These are phyloP conservation scores for Batrachochytrium dendrobatidis DNA, from an alignment of 371 early-diverging fungal species.

Conservation along the genomic window DNA sequence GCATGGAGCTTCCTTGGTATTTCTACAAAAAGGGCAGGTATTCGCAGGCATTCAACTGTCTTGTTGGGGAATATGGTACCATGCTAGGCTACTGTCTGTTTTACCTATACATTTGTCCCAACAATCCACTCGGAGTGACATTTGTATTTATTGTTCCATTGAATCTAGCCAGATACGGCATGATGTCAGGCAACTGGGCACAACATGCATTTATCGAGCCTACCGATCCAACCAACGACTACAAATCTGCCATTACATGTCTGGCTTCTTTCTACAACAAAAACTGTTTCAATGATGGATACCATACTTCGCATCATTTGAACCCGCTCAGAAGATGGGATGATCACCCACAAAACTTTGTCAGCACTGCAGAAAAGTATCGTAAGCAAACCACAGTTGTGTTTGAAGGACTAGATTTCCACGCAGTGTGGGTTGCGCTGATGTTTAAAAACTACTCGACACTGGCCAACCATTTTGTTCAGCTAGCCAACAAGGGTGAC, in stretches of 20 bases:
- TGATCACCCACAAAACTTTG: constrained; percentile 33
- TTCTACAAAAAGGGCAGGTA: constrained; percentile 13
- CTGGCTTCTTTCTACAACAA: constrained; percentile 26
- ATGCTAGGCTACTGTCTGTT: constrained; percentile 3
- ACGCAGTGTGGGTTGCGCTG: constrained; percentile 19
- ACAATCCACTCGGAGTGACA: background rate
- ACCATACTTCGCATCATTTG: constrained; percentile 40
- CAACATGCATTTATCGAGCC: constrained; percentile 36
- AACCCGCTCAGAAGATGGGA: constrained; percentile 34
- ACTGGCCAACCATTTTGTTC: constrained; percentile 20
- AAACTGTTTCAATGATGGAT: constrained; percentile 34
- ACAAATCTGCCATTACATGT: constrained; percentile 22
- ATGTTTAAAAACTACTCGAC: constrained; percentile 19
- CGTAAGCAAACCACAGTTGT: constrained; percentile 20
- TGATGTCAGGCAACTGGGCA: constrained; percentile 40
- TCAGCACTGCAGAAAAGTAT: constrained; percentile 16
- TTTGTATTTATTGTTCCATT: constrained; percentile 24
- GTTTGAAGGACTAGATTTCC: constrained; percentile 22
- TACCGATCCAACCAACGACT: constrained; percentile 20
- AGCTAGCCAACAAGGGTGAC: constrained; percentile 4
- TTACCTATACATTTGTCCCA: constrained; percentile 9
- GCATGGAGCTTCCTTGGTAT: constrained; percentile 25
- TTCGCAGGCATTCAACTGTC: constrained; percentile 1
- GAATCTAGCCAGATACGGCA: constrained; percentile 26
- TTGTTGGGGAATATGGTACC: constrained; percentile 16